Base-by-base conservation (phyloP, 176 grass and related monocot genomes). In the Ampelocalamus luodianensis region DNA sequence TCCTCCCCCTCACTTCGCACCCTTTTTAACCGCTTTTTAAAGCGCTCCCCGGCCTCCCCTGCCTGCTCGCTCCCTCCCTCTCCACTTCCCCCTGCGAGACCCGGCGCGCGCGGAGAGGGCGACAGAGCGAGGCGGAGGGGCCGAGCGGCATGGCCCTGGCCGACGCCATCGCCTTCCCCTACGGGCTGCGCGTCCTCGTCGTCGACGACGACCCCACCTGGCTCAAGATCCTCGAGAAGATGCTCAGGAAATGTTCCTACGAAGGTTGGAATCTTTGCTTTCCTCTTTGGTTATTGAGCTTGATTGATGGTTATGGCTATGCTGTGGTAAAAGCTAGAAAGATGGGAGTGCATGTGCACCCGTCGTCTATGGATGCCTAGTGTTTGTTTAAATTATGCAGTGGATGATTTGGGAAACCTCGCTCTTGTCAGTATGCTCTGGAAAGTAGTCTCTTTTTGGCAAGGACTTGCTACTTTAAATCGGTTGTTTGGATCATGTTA, bases 201-300 rank as follows among this genome's bases (percentile, higher is more conserved):
- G 97, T 99, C 9, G 97, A 99, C 66, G 97, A 99, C 53, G 97
- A 99, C 71, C 97, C 93, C 10, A 99, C 97, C 0, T 99, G 97
- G 97, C 84, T 99, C 83, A 99, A 99, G 92, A 99, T 99, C 80
- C 86, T 99, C 55, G 97, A 99, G 86, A 99, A 99, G 93, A 99
- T 99, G 97, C 97, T 99, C 73, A 74, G 91, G 66, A 99, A 99
- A 92, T 99, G 97, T 51, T 96, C 92, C 77, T 99, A 99, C 65
- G 97, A 94, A 94, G 97, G 97, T 88, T 90, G 60, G 81, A 88
- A 88, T 79, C 81, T 84, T 83, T 87, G 58, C 84, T 90, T 89
- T 77, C 44, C 70, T 82, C 73, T 82, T 53, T 54, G 40, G 27
- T 45, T 68, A 17, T 66, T 82, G n/a, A 26, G 74, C 40, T 64